Percentiles rank a stretch among this genome's conserved stretches.
Evolutionary conservation across 2,329 filamentous ascomycete genomes (phyloP).

Genomic region (Penicillium brevicompactum): DNA sequence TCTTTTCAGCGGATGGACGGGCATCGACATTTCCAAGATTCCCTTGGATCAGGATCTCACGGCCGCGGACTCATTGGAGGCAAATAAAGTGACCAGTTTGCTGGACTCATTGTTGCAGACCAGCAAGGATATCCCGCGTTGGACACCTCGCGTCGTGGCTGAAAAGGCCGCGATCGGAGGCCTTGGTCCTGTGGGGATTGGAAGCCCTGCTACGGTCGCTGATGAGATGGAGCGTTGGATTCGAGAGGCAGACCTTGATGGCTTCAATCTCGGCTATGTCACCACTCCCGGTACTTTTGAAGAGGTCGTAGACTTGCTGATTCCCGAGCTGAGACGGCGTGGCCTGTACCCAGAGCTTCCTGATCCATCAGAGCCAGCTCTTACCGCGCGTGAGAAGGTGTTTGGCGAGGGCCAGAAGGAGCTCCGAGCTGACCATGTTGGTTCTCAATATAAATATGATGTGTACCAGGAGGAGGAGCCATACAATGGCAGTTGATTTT

Average conservation of each 20-base stretch:
- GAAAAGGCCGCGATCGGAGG: conserved; percentile 53
- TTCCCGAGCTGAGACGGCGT: conserved; percentile 50
- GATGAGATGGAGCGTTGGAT: conserved; percentile 54
- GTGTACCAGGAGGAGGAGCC: conserved; percentile 59
- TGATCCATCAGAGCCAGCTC: conserved; percentile 18
- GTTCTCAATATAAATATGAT: conserved; percentile 63
- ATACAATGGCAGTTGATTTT: conserved; percentile 24
- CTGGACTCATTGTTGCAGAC: conserved; percentile 54
- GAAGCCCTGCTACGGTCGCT: conserved; percentile 49
- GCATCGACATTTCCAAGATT: conserved; percentile 61
- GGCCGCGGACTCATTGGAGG: conserved; percentile 57
- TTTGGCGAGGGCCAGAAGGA: conserved; percentile 62
- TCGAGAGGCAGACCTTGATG: conserved; percentile 45
- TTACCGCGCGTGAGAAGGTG: conserved; percentile 62
- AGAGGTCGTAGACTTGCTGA: conserved; percentile 53
- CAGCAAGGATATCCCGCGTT: conserved; percentile 50
- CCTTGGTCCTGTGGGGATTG: conserved; percentile 52
- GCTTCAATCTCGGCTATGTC: conserved; percentile 50
- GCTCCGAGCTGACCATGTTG: conserved; percentile 61
- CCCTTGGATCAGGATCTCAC: conserved; percentile 61
- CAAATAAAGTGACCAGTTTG: conserved; percentile 53
- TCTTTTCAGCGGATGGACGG: conserved; percentile 61
- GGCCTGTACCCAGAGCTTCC: conserved; percentile 45
- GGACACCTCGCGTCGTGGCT: conserved; percentile 50
- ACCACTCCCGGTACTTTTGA: conserved; percentile 56